Evolutionary conservation across 164 flowering plant genomes (phyloP).

Genomic region (Stephania japonica): DNA sequence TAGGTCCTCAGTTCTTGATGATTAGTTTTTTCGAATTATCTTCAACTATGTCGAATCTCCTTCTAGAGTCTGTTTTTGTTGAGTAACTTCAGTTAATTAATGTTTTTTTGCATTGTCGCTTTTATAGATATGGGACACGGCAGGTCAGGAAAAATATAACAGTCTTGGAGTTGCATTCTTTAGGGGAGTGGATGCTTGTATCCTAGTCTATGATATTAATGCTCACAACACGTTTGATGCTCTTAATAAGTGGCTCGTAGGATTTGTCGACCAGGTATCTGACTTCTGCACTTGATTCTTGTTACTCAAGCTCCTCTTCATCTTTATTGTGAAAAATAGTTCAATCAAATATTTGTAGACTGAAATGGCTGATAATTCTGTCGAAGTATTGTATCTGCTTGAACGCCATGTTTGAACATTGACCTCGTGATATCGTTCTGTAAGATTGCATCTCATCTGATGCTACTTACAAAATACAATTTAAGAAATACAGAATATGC

Average conservation of each 20-base stretch:
- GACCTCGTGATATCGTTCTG: not conserved
- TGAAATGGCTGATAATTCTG: not conserved
- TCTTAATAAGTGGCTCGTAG: constrained; percentile 91
- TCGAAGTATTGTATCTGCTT: not conserved
- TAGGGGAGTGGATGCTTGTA: constrained; percentile 96
- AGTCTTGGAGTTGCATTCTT: constrained; percentile 97
- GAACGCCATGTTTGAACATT: not conserved
- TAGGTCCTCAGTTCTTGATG: constrained; percentile 15
- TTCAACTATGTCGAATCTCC: constrained; percentile 17
- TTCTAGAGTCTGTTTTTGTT: not conserved
- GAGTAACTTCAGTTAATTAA: not conserved
- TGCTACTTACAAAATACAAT: not conserved
- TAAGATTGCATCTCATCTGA: not conserved
- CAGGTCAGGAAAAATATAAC: constrained; percentile 96
- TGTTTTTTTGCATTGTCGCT: constrained; percentile 5
- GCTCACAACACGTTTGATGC: constrained; percentile 78
- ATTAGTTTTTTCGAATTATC: not conserved
- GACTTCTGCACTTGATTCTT: constrained; percentile 6
- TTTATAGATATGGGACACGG: constrained; percentile 93
- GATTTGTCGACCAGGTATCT: constrained; percentile 88
- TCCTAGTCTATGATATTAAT: constrained; percentile 93
- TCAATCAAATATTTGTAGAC: not conserved
- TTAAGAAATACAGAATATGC: not conserved
- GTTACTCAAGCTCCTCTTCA: not conserved
- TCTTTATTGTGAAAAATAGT: not conserved